Percentiles rank a stretch among this genome's conserved stretches.
These are phyloP conservation scores for Sporothrix schenckii DNA, from an alignment of 2,329 filamentous ascomycete species.

Conservation along the genomic window DNA sequence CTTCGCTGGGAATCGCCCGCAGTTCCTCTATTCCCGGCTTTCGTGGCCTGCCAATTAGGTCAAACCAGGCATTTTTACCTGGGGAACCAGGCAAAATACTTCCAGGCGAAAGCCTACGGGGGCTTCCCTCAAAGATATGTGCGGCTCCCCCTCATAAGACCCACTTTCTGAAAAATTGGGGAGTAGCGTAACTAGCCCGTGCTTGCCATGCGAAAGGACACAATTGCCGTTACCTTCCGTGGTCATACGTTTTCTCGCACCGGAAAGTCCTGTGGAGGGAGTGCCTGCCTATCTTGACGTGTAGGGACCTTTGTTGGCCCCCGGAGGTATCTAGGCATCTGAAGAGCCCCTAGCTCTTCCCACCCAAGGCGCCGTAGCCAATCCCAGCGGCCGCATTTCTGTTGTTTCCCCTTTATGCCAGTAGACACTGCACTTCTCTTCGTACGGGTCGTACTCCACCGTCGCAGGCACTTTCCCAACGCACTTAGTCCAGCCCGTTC, in stretches of 20 bases:
- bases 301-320: not conserved
- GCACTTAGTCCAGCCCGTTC: not conserved
- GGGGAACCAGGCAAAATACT: constrained; percentile 17
- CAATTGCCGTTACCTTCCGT: constrained; percentile 27
- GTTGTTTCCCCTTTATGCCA: constrained; percentile 13
- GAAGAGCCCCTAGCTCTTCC: constrained; percentile 18
- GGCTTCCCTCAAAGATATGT: not conserved
- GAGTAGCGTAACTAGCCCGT: constrained; percentile 22
- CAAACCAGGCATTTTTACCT: not conserved
- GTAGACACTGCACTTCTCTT: too few species aligned
- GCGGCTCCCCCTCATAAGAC: not conserved
- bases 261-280: not conserved
- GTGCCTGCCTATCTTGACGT: constrained; percentile 11
- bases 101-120: not conserved
- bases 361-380: constrained; percentile 27
- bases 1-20: constrained; percentile 17
- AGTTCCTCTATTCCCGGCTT: not conserved
- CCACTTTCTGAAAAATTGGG: constrained; percentile 19
- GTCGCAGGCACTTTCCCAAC: constrained; percentile 14
- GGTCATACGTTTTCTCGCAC: constrained; percentile 24
- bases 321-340: constrained; percentile 2
- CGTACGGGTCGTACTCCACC: not conserved
- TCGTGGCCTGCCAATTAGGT: not conserved
- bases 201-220: constrained; percentile 21
- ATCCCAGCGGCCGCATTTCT: constrained; percentile 34